Conservation (phyloP, 2,329 filamentous ascomycete genomes). For the Phialemoniopsis sp. region DNA sequence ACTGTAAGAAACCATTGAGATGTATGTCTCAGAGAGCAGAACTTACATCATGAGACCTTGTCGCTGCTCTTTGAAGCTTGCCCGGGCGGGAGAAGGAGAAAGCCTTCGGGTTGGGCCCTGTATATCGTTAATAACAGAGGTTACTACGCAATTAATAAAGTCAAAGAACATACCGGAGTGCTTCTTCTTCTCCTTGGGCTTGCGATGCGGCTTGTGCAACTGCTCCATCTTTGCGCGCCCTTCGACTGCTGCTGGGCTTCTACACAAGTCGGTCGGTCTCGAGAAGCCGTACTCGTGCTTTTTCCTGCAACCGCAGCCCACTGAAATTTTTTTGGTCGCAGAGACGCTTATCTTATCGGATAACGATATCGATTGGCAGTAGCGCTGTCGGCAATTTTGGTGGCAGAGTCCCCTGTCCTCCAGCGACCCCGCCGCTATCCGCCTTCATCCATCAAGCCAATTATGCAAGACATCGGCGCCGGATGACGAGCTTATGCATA, state of each 20-base stretch:
- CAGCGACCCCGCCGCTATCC: too few relatives aligned
- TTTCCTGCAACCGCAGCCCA: too few relatives aligned
- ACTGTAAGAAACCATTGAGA: constrained; percentile 18
- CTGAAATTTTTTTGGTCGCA: too few relatives aligned
- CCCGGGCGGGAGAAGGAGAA: constrained; percentile 83
- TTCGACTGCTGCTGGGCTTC: background rate
- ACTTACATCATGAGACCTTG: constrained; percentile 66
- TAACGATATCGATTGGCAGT: too few relatives aligned
- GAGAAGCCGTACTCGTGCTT: too few relatives aligned
- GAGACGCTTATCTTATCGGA: too few relatives aligned
- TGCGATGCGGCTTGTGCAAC: constrained; percentile 78
- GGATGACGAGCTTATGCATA: too few relatives aligned
- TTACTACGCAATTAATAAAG: background rate
- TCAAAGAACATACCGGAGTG: constrained; percentile 48
- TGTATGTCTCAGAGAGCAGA: background rate
- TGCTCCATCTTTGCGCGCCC: constrained; percentile 64
- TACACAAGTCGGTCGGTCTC: too few relatives aligned
- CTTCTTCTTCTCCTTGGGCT: constrained; percentile 83
- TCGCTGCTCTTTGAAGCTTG: constrained; percentile 70
- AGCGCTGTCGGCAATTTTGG: too few relatives aligned
- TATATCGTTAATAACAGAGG: constrained; percentile 15
- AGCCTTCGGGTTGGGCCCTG: constrained; percentile 81
- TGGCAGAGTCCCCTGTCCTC: too few relatives aligned
- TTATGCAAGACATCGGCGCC: too few relatives aligned
- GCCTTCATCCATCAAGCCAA: too few relatives aligned